Percentiles rank a stretch among this genome's conserved stretches.
Evolutionary conservation across 2,329 filamentous ascomycete genomes (phyloP).

Genomic region (Rhexocercosporidium sp.): DNA sequence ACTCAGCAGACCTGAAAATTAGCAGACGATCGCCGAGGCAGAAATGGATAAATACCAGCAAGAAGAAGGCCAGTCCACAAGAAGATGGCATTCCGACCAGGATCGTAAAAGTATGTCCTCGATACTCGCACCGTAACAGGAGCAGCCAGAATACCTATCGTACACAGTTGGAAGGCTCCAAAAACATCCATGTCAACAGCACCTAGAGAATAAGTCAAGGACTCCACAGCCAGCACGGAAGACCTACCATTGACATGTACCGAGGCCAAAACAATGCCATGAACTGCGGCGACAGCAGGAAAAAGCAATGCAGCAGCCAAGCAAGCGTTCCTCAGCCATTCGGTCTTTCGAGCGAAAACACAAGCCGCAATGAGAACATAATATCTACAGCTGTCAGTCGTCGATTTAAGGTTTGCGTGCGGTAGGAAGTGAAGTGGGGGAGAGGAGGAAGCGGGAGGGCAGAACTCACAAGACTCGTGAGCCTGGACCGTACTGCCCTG

Average conservation of each 20-base stretch:
- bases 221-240: not conserved
- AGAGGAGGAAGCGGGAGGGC: not conserved
- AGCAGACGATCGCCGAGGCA: not conserved
- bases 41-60: not conserved
- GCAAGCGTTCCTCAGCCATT: conserved; percentile 68
- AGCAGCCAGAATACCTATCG: conserved; percentile 68
- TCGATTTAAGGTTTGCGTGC: not conserved
- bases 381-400: conserved; percentile 50
- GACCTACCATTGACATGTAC: conserved; percentile 62
- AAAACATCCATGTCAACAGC: conserved; percentile 73
- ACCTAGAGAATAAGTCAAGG: conserved; percentile 45
- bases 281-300: conserved; percentile 67
- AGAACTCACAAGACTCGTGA: conserved; percentile 55
- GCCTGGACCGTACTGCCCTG: conserved; percentile 61
- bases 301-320: conserved; percentile 66
- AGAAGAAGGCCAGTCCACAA: conserved; percentile 67
- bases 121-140: conserved; percentile 67
- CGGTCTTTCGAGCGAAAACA: conserved; percentile 63
- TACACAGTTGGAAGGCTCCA: conserved; percentile 70
- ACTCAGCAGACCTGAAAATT: conserved; percentile 58
- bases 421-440: not conserved
- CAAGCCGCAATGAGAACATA: conserved; percentile 69
- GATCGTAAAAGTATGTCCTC: conserved; percentile 66
- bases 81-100: conserved; percentile 69
- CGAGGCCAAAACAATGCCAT: conserved; percentile 64